A percentile compares a stretch with the other conserved stretches of the same genome.
phyloP scores from a whole-genome alignment of 2,329 filamentous ascomycete genomes.

The Cercospora sp. region DNA sequence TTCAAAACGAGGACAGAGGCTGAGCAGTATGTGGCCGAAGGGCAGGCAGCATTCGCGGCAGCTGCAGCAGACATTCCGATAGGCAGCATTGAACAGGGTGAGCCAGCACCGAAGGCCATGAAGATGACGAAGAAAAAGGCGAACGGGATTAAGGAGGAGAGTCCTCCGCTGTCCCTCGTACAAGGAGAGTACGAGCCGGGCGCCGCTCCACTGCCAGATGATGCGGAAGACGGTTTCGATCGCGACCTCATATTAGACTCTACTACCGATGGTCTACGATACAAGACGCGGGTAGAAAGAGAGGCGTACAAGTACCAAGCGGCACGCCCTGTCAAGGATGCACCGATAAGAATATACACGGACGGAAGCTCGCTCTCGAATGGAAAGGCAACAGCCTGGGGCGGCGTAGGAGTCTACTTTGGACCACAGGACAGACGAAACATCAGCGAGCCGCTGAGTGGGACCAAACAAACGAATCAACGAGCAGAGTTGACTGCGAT shows the following conservation, averaged over 20 bases:
- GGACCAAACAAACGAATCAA: constrained; percentile 84
- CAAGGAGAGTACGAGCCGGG: constrained; percentile 52
- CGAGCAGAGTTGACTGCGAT: constrained; percentile 93
- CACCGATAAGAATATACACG: constrained; percentile 60
- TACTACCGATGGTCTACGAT: constrained; percentile 55
- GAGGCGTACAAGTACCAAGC: constrained; percentile 50
- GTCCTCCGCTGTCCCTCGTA: constrained; percentile 21
- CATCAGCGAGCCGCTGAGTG: constrained; percentile 73
- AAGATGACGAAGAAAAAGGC: constrained; percentile 45
- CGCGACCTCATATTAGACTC: constrained; percentile 57
- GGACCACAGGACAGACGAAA: constrained; percentile 57
- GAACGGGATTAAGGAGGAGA: constrained; percentile 32
- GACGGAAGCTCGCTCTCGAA: constrained; percentile 64
- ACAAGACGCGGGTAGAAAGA: constrained; percentile 55
- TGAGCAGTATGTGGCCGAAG: constrained; percentile 67
- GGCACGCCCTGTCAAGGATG: constrained; percentile 46
- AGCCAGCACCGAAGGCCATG: constrained; percentile 41
- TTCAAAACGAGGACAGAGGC: constrained; percentile 64
- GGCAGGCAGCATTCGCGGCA: constrained; percentile 1
- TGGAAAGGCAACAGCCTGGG: constrained; percentile 56
- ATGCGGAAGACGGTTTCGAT: constrained; percentile 64
- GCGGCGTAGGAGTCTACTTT: constrained; percentile 66
- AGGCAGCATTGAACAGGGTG: constrained; percentile 25
- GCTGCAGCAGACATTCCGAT: constrained; percentile 21
- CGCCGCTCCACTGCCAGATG: constrained; percentile 56